Percentiles rank a stretch among this genome's conserved stretches.
phyloP scores from a whole-genome alignment of 164 flowering plant genomes.

The Berberis vulgaris region DNA sequence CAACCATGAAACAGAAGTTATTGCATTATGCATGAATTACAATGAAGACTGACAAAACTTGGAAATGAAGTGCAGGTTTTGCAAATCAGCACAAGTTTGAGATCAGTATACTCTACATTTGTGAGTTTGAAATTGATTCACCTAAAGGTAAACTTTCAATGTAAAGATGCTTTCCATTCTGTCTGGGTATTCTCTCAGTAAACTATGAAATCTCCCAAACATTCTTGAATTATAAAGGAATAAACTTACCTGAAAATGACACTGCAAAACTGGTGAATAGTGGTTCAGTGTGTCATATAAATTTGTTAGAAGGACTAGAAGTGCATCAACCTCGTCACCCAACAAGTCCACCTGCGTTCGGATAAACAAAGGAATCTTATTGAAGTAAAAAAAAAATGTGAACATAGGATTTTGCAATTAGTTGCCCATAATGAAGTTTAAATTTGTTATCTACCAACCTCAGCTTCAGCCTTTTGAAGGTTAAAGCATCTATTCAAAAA shows the following conservation, averaged over 20 bases:
- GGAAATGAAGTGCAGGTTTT: too few relatives aligned
- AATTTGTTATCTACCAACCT: conserved; percentile 29
- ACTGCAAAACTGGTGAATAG: conserved; percentile 42
- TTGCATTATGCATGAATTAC: too few relatives aligned
- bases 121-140: too few relatives aligned
- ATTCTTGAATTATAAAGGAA: too few relatives aligned
- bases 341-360: conserved; percentile 59
- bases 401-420: not conserved
- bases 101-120: too few relatives aligned
- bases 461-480: conserved; percentile 64
- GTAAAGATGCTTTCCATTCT: too few relatives aligned
- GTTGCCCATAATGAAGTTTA: not conserved
- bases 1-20: too few relatives aligned
- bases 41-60: too few relatives aligned
- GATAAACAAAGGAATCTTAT: not conserved
- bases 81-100: too few relatives aligned
- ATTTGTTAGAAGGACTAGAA: conserved; percentile 46
- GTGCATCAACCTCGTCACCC: conserved; percentile 69
- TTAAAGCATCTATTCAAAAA: conserved; percentile 52
- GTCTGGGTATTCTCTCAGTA: too few relatives aligned
- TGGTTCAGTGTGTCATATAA: conserved; percentile 33
- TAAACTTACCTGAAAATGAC: conserved; percentile 32
- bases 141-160: too few relatives aligned
- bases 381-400: not conserved
- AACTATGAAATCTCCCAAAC: too few relatives aligned